phyloP scores from a whole-genome alignment of 1,284 basidiomycete genomes.

The Tilletia caries region DNA sequence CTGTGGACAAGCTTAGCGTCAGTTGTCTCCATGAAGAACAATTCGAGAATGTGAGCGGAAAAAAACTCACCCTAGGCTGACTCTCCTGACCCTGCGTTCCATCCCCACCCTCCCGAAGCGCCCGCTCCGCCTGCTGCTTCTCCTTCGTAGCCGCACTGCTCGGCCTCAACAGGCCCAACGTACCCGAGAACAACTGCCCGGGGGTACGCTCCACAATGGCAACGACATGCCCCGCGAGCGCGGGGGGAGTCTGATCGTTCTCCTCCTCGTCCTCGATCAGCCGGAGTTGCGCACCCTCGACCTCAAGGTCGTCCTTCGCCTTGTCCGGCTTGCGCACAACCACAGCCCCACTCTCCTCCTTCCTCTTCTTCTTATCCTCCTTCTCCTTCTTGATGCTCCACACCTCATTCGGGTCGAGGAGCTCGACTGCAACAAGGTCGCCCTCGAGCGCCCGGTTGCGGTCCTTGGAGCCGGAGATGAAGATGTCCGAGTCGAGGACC shows the following conservation, averaged over 20 bases:
- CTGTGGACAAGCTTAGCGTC: slow-evolving; percentile 58
- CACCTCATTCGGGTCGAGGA: slow-evolving; percentile 77
- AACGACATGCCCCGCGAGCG: slow-evolving; percentile 83
- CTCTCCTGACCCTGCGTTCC: slow-evolving; percentile 70
- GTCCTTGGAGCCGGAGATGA: slow-evolving; percentile 84
- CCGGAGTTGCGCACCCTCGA: slow-evolving; percentile 94
- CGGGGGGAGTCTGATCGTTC: slow-evolving; percentile 65
- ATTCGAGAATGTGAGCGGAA: no score
- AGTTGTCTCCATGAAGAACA: no score
- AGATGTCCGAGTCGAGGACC: slow-evolving; percentile 96
- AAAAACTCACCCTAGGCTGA: slow-evolving; percentile 20
- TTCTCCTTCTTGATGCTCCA: slow-evolving; percentile 99
- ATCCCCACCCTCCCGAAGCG: slow-evolving; percentile 80
- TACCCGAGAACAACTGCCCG: slow-evolving; percentile 95
- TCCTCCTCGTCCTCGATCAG: slow-evolving; percentile 92
- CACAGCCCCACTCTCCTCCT: slow-evolving; percentile 95
- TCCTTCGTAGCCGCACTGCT: slow-evolving; percentile 98
- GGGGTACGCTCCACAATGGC: slow-evolving; percentile 98
- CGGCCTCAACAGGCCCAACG: slow-evolving; percentile 87
- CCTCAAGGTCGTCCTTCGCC: slow-evolving; percentile 99
- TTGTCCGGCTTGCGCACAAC: slow-evolving; percentile 94
- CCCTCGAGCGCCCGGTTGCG: slow-evolving; percentile 97
- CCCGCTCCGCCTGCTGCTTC: slow-evolving; percentile 96
- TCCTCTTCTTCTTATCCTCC: slow-evolving; percentile 79
- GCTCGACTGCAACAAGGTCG: slow-evolving; percentile 96